phyloP scores from a whole-genome alignment of 192 early-diverging fungal species.

The Podila minutissima region DNA sequence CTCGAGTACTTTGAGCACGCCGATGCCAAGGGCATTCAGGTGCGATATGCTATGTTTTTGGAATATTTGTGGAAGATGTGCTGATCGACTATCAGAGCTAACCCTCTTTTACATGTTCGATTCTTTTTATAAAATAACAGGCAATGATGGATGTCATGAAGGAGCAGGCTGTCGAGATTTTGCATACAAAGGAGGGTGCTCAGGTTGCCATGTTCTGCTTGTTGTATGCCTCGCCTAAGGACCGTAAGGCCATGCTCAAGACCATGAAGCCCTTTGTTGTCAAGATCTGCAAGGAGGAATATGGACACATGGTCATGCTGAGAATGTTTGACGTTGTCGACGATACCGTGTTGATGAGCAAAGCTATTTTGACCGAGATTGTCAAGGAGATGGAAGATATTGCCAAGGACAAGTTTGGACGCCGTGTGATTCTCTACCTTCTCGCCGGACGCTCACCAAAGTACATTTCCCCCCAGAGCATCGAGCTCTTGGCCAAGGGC shows the following conservation, averaged over 20 bases:
- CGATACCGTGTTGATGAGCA: slow-evolving; percentile 88
- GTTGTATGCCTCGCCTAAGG: slow-evolving; percentile 83
- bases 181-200: slow-evolving; percentile 94
- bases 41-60: background rate
- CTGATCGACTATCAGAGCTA: background rate
- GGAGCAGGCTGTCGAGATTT: slow-evolving; percentile 84
- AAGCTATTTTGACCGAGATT: slow-evolving; percentile 75
- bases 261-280: slow-evolving; percentile 81
- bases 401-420: slow-evolving; percentile 77
- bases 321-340: slow-evolving; percentile 89
- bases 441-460: slow-evolving; percentile 79
- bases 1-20: slow-evolving; percentile 83
- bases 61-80: background rate
- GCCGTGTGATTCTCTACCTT: slow-evolving; percentile 83
- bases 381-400: slow-evolving; percentile 66
- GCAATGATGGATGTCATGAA: slow-evolving; percentile 82
- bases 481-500: slow-evolving; percentile 71
- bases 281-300: slow-evolving; percentile 89
- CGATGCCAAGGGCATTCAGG: slow-evolving; percentile 67
- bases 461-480: slow-evolving; percentile 76
- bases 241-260: slow-evolving; percentile 91
- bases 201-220: slow-evolving; percentile 86
- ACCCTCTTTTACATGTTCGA: background rate
- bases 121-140: background rate
- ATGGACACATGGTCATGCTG: slow-evolving; percentile 88